Percentiles rank a stretch among this genome's conserved stretches.
These are phyloP conservation scores for Phoma sp. DNA, from an alignment of 2,329 filamentous ascomycete species.

Conservation along the genomic window DNA sequence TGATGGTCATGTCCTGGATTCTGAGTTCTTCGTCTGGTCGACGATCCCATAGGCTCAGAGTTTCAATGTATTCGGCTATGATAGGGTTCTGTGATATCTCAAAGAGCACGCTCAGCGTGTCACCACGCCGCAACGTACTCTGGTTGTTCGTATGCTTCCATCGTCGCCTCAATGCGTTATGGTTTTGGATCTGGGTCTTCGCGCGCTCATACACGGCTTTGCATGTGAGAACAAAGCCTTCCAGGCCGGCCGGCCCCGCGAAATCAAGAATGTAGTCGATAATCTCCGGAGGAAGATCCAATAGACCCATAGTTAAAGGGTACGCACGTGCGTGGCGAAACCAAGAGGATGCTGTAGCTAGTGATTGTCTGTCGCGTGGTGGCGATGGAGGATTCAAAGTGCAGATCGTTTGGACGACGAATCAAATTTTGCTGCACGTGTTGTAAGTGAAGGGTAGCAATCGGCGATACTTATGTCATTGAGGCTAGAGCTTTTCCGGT, in stretches of 20 bases:
- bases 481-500: background rate
- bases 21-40: constrained; percentile 14
- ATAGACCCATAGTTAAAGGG: constrained; percentile 33
- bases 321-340: background rate
- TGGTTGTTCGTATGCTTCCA: constrained; percentile 36
- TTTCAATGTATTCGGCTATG: constrained; percentile 42
- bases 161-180: constrained; percentile 35
- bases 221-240: constrained; percentile 41
- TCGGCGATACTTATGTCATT: background rate
- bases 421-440: background rate
- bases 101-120: constrained; percentile 34
- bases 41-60: constrained; percentile 36
- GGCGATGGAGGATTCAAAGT: background rate
- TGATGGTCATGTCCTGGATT: background rate
- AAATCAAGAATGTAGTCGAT: constrained; percentile 41
- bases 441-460: background rate
- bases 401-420: constrained; percentile 7
- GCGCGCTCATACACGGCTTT: constrained; percentile 39
- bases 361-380: background rate
- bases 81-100: constrained; percentile 37
- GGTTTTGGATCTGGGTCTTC: constrained; percentile 32
- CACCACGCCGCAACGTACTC: constrained; percentile 18
- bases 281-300: constrained; percentile 44
- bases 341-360: background rate
- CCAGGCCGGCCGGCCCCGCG: constrained; percentile 36